Evolutionary conservation across 164 flowering plant species (phyloP).

Genomic region (Annona squamosa): DNA sequence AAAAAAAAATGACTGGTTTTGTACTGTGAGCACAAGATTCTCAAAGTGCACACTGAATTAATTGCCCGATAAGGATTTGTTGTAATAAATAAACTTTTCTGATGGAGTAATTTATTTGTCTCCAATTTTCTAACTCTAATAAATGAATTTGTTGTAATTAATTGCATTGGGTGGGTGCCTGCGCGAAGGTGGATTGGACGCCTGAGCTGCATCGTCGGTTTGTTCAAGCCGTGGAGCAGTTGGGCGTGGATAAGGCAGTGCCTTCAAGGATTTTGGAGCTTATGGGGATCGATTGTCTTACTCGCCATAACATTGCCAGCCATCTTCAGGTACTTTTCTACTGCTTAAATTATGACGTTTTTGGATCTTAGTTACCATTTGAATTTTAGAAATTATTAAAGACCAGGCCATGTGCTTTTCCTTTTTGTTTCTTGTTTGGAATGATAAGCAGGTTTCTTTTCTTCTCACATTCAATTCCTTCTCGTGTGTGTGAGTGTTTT

Average conservation of each 20-base stretch:
- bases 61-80: neutral
- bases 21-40: neutral
- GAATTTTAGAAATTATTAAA: neutral
- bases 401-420: neutral
- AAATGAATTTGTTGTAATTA: neutral
- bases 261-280: slow-evolving; percentile 94
- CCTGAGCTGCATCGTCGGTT: slow-evolving; percentile 88
- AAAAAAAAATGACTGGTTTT: too few relatives aligned
- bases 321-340: slow-evolving; percentile 71
- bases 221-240: slow-evolving; percentile 98
- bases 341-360: neutral
- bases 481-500: neutral
- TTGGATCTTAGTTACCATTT: neutral
- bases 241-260: slow-evolving; percentile 96
- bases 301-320: slow-evolving; percentile 97
- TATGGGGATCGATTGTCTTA: slow-evolving; percentile 94
- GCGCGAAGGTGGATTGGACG: slow-evolving; percentile 96
- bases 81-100: neutral
- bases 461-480: neutral
- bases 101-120: neutral
- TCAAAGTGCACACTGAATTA: neutral
- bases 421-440: neutral
- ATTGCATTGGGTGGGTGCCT: slow-evolving; percentile 16
- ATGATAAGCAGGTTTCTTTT: neutral
- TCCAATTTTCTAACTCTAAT: neutral